Base-by-base conservation (phyloP, 116 monocot species). In the Papilionanthe hybrid region DNA sequence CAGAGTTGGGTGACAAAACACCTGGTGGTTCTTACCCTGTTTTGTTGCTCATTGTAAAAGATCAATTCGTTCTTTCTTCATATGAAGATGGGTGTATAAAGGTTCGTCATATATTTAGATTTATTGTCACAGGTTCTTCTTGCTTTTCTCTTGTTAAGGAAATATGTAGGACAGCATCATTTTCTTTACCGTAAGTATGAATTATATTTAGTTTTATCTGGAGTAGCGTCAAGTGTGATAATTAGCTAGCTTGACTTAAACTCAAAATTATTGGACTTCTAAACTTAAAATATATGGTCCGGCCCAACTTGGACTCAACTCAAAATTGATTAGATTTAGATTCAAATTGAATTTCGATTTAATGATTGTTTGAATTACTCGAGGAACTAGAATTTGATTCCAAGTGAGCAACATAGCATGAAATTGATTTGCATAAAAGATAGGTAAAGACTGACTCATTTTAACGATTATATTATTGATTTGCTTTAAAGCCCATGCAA, bases 21-120 rank as follows among this genome's bases (percentile, higher is more conserved):
- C 29, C 78, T n/a, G 81, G 68, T 81, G 79, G 76, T 73, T 83
- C 84, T 42, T 32, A 83, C 50, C 86, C 94, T 69, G 79, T 97
- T 68, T 81, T 97, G 56, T 91, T 92, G 72, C 91, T 97, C 84
- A 85, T 87, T 28, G 76, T 80, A 18, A 23, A 78, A 7, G 23
- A 49, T 42, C 42, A 81, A 75, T 84, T 91, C 20, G 77, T 92
- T 55, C 81, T 85, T 82, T 87, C 97, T 73, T 86, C 94, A 25
- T 83, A 87, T 80, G 97, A 93, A 50, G 89, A 87, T 86, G 96
- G 96, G 47, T 85, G 29, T 81, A 1, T 96, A 50, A 90, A 94
- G 92, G 94, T 96, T 71, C 47, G 74, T 50, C 15, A 20, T 77
- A 65, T 80, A 42, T 15, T 42, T 55, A 43, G 9, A 7, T 23